Evolutionary conservation across 2,329 filamentous ascomycete genomes (phyloP).

Genomic region (Grosmannia huntii): DNA sequence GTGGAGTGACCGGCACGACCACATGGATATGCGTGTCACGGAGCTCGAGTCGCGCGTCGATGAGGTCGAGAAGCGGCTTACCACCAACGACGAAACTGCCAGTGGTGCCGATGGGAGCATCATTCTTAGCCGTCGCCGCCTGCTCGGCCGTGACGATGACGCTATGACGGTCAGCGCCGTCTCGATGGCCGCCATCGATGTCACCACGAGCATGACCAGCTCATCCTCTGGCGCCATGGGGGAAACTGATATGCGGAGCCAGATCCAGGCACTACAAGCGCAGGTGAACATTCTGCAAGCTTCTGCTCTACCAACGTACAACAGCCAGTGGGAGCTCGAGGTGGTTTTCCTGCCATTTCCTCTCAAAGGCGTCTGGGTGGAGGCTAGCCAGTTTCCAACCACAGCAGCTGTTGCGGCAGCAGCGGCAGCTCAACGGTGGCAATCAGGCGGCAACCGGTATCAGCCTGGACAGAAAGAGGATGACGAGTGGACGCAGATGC

Average conservation of each 20-base stretch:
- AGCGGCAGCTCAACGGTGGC: slow-evolving; percentile 16
- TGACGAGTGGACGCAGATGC: slow-evolving; percentile 44
- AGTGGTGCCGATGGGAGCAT: slow-evolving; percentile 24
- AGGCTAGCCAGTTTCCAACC: slow-evolving; percentile 32
- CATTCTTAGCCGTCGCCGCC: slow-evolving; percentile 17
- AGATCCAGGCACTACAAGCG: slow-evolving; percentile 36
- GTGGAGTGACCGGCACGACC: slow-evolving; percentile 54
- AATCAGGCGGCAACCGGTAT: slow-evolving; percentile 17
- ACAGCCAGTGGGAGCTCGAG: slow-evolving; percentile 60
- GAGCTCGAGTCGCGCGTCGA: slow-evolving; percentile 55
- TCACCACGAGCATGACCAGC: slow-evolving; percentile 14
- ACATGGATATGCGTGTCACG: slow-evolving; percentile 51
- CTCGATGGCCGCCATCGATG: slow-evolving; percentile 30
- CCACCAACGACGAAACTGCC: slow-evolving; percentile 30
- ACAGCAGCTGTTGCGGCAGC: slow-evolving; percentile 12
- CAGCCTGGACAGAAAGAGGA: slow-evolving; percentile 8
- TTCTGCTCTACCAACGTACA: slow-evolving; percentile 43
- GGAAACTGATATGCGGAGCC: slow-evolving; percentile 33
- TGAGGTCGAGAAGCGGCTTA: slow-evolving; percentile 42
- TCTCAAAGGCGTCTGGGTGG: slow-evolving; percentile 42
- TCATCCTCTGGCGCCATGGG: slow-evolving; percentile 10
- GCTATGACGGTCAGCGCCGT: slow-evolving; percentile 29
- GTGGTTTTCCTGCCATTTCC: slow-evolving; percentile 64
- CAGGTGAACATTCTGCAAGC: slow-evolving; percentile 42
- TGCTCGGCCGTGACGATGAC: slow-evolving; percentile 26